Conservation (phyloP, 1,284 basidiomycete genomes). For the Puccinia coronata region DNA sequence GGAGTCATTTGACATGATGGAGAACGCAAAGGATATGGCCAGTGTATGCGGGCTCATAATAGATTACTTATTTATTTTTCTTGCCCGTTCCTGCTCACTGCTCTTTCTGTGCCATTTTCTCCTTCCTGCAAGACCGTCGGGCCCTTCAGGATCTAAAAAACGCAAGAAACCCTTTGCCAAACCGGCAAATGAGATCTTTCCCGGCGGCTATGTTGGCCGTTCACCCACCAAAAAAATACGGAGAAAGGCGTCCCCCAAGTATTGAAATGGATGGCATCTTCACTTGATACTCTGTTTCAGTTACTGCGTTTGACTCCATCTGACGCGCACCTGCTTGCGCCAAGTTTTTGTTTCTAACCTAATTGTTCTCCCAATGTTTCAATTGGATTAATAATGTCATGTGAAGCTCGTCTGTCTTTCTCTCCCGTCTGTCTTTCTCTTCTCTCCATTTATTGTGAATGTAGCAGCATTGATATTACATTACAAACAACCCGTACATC, state of each 20-base stretch:
- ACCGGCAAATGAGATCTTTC: background rate
- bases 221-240: constrained; percentile 36
- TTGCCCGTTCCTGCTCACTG: background rate
- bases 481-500: background rate
- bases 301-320: too few species aligned
- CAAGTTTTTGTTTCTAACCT: too few species aligned
- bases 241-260: constrained; percentile 24
- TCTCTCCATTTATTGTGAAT: background rate
- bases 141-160: constrained; percentile 7
- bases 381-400: too few species aligned
- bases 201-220: constrained; percentile 17
- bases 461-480: background rate
- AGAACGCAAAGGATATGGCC: background rate
- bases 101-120: too few species aligned
- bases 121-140: background rate
- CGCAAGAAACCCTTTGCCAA: background rate
- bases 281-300: too few species aligned
- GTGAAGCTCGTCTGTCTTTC: too few species aligned
- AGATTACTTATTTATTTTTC: constrained; percentile 64
- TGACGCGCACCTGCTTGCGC: too few species aligned
- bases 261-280: too few species aligned
- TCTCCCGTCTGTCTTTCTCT: background rate
- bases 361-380: too few species aligned
- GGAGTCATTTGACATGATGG: constrained; percentile 50
- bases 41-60: constrained; percentile 69